Evolutionary conservation across 2,329 filamentous ascomycete species (phyloP).

Genomic region (Raffaelea deltoideospora): DNA sequence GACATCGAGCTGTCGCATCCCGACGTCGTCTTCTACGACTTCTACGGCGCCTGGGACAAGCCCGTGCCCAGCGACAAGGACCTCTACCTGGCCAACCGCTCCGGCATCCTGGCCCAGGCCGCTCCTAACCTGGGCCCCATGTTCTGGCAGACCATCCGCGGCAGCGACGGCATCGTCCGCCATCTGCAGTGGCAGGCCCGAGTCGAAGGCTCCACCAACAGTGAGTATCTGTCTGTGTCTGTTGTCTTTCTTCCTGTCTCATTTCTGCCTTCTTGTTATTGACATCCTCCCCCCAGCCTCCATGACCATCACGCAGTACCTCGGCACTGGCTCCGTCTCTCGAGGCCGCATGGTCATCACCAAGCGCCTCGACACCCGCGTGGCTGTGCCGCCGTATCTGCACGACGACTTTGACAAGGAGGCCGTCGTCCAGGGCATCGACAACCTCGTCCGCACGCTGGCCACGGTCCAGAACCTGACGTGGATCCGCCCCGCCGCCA

Average conservation of each 20-base stretch:
- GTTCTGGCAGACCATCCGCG: conserved; percentile 42
- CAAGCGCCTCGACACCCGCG: conserved; percentile 34
- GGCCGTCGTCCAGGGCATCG: conserved; percentile 49
- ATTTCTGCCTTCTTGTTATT: not conserved
- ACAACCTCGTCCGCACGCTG: conserved; percentile 41
- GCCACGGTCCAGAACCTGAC: conserved; percentile 36
- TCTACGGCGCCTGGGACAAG: conserved; percentile 42
- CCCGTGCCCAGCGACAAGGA: conserved; percentile 27
- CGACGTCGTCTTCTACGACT: conserved; percentile 43
- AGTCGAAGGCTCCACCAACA: conserved; percentile 32
- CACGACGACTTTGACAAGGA: conserved; percentile 37
- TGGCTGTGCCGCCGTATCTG: conserved; percentile 40
- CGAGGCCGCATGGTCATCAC: conserved; percentile 43
- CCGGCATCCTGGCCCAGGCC: conserved; percentile 47
- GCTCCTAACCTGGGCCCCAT: conserved; percentile 18
- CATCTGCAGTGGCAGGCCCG: conserved; percentile 53
- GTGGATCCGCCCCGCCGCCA: conserved; percentile 37
- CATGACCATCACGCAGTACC: conserved; percentile 24
- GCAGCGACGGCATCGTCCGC: conserved; percentile 42
- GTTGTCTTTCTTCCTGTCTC: not conserved
- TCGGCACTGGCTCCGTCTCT: conserved; percentile 42
- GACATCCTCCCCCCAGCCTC: conserved; percentile 5
- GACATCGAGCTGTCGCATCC: conserved; percentile 29
- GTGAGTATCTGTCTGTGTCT: not conserved
- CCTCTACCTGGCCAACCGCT: conserved; percentile 29